Percentiles rank a stretch among this genome's conserved stretches.
These are phyloP conservation scores for Chaetothyriales sp. DNA, from an alignment of 2,329 filamentous ascomycete genomes.

Conservation along the genomic window DNA sequence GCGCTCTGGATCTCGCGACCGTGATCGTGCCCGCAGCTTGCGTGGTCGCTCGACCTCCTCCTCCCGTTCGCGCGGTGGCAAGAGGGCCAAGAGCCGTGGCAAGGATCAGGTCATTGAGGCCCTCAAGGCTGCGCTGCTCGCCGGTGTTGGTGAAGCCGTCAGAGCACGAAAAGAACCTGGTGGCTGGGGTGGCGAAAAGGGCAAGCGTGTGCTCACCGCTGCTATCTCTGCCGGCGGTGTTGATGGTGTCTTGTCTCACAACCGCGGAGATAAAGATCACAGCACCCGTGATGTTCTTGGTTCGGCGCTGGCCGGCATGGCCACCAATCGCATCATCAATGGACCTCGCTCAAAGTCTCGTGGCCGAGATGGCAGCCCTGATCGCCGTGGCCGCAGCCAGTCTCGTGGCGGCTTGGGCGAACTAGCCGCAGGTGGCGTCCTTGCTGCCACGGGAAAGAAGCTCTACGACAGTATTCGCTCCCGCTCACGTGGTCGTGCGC, in stretches of 20 bases:
- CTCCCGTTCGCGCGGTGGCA: slow-evolving; percentile 38
- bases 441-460: slow-evolving; percentile 35
- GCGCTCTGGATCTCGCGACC: slow-evolving; percentile 44
- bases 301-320: slow-evolving; percentile 74
- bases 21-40: slow-evolving; percentile 36
- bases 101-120: slow-evolving; percentile 59
- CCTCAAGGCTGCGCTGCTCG: slow-evolving; percentile 76
- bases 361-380: slow-evolving; percentile 17
- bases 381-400: slow-evolving; percentile 24
- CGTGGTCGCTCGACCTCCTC: slow-evolving; percentile 31
- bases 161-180: slow-evolving; percentile 77
- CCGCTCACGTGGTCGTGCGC: slow-evolving; percentile 23
- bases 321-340: slow-evolving; percentile 73
- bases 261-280: slow-evolving; percentile 54
- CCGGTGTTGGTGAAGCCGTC: slow-evolving; percentile 84
- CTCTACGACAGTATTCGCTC: slow-evolving; percentile 31
- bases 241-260: slow-evolving; percentile 48
- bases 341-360: slow-evolving; percentile 57
- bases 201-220: slow-evolving; percentile 78
- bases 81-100: slow-evolving; percentile 31
- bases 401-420: slow-evolving; percentile 30
- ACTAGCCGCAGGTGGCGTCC: slow-evolving; percentile 28
- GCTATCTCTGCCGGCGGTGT: slow-evolving; percentile 74
- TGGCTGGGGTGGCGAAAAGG: slow-evolving; percentile 79
- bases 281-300: slow-evolving; percentile 67